These are phyloP conservation scores for Cercospora zeina DNA, from an alignment of 2,329 filamentous ascomycete species.

Conservation along the genomic window DNA sequence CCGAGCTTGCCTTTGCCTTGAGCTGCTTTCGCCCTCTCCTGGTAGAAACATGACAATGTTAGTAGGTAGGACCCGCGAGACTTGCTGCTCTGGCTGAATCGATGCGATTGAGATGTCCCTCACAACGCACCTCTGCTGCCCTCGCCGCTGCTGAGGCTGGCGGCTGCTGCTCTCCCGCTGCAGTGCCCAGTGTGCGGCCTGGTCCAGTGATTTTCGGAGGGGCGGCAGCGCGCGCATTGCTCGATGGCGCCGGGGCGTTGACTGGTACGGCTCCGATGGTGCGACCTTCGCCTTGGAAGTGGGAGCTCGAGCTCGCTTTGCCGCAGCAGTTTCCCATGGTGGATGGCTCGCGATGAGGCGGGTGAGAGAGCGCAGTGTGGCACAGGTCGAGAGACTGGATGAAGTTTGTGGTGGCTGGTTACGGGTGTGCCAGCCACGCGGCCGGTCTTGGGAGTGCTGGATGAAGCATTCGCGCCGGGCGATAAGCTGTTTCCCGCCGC, in stretches of 20 bases:
- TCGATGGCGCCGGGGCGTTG: slow-evolving; percentile 46
- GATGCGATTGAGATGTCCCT: too few relatives aligned
- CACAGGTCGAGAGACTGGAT: not conserved
- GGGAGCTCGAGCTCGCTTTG: slow-evolving; percentile 59
- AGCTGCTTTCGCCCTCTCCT: slow-evolving; percentile 67
- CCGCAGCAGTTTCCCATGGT: slow-evolving; percentile 86
- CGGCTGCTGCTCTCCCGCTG: slow-evolving; percentile 46
- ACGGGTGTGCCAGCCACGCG: not conserved
- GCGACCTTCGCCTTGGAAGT: slow-evolving; percentile 72
- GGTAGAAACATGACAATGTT: not conserved
- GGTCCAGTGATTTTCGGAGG: slow-evolving; percentile 52
- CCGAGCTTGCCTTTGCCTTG: slow-evolving; percentile 68
- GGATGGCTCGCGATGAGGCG: not conserved
- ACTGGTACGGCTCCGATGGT: slow-evolving; percentile 62
- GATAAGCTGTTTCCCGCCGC: not conserved
- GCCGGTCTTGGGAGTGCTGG: slow-evolving; percentile 6
- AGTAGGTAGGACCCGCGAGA: not conserved
- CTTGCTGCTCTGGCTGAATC: not conserved
- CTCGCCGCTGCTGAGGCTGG: slow-evolving; percentile 72
- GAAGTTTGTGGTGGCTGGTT: not conserved
- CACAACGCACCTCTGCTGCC: slow-evolving; percentile 77
- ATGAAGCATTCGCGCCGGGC: not conserved
- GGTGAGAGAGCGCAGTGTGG: not conserved
- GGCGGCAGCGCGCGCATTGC: slow-evolving; percentile 42
- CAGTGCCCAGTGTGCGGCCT: slow-evolving; percentile 64